Base-by-base conservation (phyloP, 75 land plant genomes). In the Pinus tabuliformis region DNA sequence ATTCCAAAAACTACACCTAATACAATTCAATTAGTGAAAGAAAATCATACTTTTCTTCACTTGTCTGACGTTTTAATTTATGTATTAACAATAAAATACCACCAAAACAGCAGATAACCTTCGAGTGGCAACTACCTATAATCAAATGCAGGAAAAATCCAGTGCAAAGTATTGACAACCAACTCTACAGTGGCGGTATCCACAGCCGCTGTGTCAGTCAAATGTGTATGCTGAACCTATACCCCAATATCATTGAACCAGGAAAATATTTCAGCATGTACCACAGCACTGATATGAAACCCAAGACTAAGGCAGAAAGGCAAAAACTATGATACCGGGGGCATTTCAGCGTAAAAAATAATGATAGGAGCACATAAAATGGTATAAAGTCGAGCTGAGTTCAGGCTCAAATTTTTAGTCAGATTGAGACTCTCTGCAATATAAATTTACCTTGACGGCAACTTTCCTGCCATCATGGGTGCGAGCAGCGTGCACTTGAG, bases 171-270 rank as follows among this genome's bases (percentile, higher is more conserved):
- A 84, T 84, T 92, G 59, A 94, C 95, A 39, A 97, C 77, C 11
- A 95, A 74, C 24, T 81, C 88, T 71, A 95, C 99, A 62, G 92
- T 94, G 6, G 98, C 98, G 80, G 88, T 86, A 82, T 97, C 99
- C 73, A 88, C 90, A 83, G 81, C 83, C 5, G 99, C 99, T 58
- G 98, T 92, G 81, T 97, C 95, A 26, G 99, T 97, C 81, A 97
- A 77, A 80, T 97, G 99, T 83, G 88, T 86, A 78, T 97, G 99
- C 75, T 97, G 99, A 63, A 97, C 95, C 99, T 97, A 86, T 12
- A 80, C 28, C 28, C 59, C 52, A 77, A 78, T 33, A 45, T 56
- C 36, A 79, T 14, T 18, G 24, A 60, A 78, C 72, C 72, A 42
- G 72, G 42, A 68, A 42, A 39, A 42, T 36, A 39, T 68, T 68